Evolutionary conservation across 306 rosid species (phyloP), one percentile per base, ranked within the genome.

Genomic region (Dicorynia guianensis): DNA sequence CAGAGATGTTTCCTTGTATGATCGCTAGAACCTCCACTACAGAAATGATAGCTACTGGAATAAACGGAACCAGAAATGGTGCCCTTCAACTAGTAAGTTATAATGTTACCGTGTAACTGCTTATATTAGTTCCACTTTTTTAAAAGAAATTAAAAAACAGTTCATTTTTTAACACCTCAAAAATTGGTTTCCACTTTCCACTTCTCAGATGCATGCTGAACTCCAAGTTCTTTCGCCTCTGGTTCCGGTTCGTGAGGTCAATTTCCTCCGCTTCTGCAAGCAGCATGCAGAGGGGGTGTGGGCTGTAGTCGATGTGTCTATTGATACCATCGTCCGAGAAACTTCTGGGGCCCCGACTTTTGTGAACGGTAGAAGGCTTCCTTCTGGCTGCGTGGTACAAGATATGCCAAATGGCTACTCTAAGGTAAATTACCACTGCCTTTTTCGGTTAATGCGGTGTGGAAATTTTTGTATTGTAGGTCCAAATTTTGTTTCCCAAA

Each of bases 351-450:
- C 86, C 35, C 80, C 89, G 0, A 46, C 88, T 42, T 90, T 87
- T 75, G 12, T 73, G 18, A 87, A 76, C 84, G 89, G 90, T 38
- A 80, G 98, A 81, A 89, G 91, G 76, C 93, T 87, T 63, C 98
- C 98, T 79, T 93, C 98, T 79, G 98, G 98, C 10, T 93, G 93
- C 76, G 87, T 93, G 43, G 92, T 93, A 33, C 97, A 93, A 83
- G 98, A 93, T 67, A 89, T 93, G 97, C 97, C 96, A 5, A 93
- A 90, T 68, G 97, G 98, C 35, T 93, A 86, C 84, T 93, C 97
- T 17, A 93, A 89, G 95, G 98, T 90, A 82, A 35, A 46, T 53
- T 11, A 4, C 19, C 19, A 33, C 13, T 30, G 34, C 39, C 5
- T 11, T 18, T 61, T 50, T 57, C 71, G 17, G 75, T 64, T 76